phyloP scores from a whole-genome alignment of 2,329 filamentous ascomycete species.

The Botrytis galanthina region DNA sequence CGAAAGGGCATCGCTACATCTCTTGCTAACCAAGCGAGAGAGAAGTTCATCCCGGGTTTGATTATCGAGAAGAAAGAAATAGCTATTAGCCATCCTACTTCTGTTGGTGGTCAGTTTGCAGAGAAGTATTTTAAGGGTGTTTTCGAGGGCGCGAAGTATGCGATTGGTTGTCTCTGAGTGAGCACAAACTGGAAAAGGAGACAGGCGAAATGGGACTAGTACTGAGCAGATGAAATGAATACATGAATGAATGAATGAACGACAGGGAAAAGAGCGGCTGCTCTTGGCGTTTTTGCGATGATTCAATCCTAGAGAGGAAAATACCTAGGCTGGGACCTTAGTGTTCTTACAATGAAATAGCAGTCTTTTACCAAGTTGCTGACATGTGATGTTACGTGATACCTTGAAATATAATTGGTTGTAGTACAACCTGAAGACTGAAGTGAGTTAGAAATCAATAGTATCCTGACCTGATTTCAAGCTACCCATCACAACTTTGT shows the following conservation, averaged over 20 bases:
- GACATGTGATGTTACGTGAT: not conserved
- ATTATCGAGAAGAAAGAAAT: constrained; percentile 53
- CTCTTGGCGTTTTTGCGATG: not conserved
- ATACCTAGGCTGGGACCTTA: not conserved
- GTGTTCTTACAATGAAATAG: not conserved
- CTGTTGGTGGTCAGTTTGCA: constrained; percentile 56
- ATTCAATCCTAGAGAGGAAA: not conserved
- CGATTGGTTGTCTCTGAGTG: not conserved
- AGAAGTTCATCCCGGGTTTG: constrained; percentile 53
- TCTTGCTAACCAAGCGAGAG: constrained; percentile 54
- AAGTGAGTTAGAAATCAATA: not conserved
- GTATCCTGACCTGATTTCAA: not conserved
- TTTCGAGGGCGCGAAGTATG: constrained; percentile 5
- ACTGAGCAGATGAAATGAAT: not conserved
- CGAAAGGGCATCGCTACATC: constrained; percentile 56
- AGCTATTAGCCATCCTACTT: constrained; percentile 66
- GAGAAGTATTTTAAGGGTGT: constrained; percentile 43
- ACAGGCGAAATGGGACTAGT: not conserved
- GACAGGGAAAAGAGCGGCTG: not conserved
- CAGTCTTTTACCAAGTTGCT: not conserved
- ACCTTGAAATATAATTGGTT: not conserved
- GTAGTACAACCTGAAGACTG: not conserved
- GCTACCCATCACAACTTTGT: not conserved
- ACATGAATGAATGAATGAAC: not conserved
- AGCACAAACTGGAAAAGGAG: not conserved